phyloP scores from a whole-genome alignment of 176 grass and related monocot species.

The Pharus latifolius region DNA sequence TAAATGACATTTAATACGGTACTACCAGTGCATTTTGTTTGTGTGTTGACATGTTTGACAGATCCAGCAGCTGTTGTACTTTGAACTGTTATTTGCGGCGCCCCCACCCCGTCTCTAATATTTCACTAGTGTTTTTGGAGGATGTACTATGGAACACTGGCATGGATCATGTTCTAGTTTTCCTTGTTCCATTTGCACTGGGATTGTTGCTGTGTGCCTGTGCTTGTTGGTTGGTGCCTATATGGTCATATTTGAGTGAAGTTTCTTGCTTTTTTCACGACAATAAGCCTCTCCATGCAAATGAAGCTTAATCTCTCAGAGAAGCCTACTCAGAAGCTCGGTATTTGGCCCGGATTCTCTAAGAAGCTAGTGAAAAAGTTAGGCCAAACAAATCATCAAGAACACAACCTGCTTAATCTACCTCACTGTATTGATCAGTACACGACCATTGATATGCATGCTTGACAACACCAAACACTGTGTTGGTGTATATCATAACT shows the following conservation, averaged over 20 bases:
- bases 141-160: background rate
- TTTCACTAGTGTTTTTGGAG: background rate
- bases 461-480: background rate
- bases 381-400: background rate
- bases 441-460: background rate
- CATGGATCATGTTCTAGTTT: background rate
- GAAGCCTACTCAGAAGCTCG: background rate
- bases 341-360: background rate
- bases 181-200: background rate
- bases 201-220: background rate
- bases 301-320: background rate
- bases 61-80: background rate
- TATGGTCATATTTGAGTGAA: background rate
- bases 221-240: background rate
- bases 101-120: background rate
- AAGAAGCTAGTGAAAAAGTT: background rate
- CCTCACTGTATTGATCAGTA: background rate
- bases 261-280: background rate
- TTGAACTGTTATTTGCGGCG: background rate
- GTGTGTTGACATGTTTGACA: background rate
- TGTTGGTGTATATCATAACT: background rate
- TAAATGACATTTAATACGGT: conserved; percentile 1
- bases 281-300: conserved; percentile 1
- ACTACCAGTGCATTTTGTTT: background rate
- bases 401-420: background rate